Conservation (phyloP, 1,284 basidiomycete genomes). For the Pyrrhoderma lamaoense region DNA sequence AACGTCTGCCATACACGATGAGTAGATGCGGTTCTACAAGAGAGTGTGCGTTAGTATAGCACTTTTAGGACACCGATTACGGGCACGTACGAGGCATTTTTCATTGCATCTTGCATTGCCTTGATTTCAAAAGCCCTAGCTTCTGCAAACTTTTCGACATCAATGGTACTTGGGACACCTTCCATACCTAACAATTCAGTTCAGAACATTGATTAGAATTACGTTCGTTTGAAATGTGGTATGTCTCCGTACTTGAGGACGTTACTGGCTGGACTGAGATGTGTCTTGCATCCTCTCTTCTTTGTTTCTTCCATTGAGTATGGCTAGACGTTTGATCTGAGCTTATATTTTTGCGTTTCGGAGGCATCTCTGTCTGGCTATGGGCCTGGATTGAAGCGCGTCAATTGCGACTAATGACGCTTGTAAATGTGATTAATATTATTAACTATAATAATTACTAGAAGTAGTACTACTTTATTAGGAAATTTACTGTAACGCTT, state of each 20-base stretch:
- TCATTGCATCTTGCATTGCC: conserved; percentile 82
- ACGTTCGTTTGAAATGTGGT: background rate
- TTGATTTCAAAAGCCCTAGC: conserved; percentile 81
- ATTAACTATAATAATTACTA: too few relatives aligned
- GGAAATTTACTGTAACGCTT: too few relatives aligned
- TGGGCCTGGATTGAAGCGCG: too few relatives aligned
- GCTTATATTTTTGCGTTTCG: conserved; percentile 43
- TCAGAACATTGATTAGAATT: too few relatives aligned
- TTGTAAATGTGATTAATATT: too few relatives aligned
- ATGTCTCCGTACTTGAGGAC: conserved; percentile 21
- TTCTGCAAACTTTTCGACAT: conserved; percentile 86
- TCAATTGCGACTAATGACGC: too few relatives aligned
- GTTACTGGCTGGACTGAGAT: conserved; percentile 64
- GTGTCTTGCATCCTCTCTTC: conserved; percentile 52
- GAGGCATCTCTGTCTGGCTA: too few relatives aligned
- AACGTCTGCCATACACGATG: conserved; percentile 86
- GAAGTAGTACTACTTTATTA: too few relatives aligned
- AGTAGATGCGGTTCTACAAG: conserved; percentile 42
- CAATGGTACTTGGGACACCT: conserved; percentile 65
- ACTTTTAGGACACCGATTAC: background rate
- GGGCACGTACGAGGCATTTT: conserved; percentile 55
- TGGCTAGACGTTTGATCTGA: conserved; percentile 32
- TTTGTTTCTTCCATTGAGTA: conserved; percentile 62
- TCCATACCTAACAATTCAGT: conserved; percentile 41
- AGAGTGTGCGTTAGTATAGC: background rate